These are phyloP conservation scores for Cladochytrium replicatum DNA, from an alignment of 192 early-diverging fungal genomes.

Conservation along the genomic window DNA sequence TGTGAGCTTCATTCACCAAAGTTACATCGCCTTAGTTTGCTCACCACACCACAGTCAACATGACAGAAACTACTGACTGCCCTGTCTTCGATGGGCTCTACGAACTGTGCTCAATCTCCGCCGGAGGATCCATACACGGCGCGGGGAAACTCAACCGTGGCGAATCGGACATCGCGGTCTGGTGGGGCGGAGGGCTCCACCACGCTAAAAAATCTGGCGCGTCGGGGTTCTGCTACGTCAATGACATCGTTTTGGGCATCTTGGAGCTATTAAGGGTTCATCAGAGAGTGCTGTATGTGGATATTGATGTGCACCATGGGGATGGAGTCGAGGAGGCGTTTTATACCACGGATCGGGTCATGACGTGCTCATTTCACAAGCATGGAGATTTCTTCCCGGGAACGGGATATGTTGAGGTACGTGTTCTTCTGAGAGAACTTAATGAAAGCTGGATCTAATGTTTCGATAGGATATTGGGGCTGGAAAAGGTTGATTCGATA, in stretches of 20 bases:
- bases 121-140: constrained; percentile 75
- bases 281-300: constrained; percentile 85
- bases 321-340: constrained; percentile 98
- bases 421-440: background rate
- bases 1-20: constrained; percentile 20
- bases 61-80: constrained; percentile 92
- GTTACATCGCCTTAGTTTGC: constrained; percentile 30
- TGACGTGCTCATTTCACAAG: constrained; percentile 96
- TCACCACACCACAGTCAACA: constrained; percentile 53
- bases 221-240: constrained; percentile 96
- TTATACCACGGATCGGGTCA: constrained; percentile 79
- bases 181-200: constrained; percentile 98
- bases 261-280: constrained; percentile 75
- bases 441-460: background rate
- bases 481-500: constrained; percentile 67
- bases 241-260: constrained; percentile 93
- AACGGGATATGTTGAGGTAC: constrained; percentile 79
- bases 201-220: constrained; percentile 82
- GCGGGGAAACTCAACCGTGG: constrained; percentile 70
- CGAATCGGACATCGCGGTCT: constrained; percentile 84
- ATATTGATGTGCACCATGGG: constrained; percentile 97
- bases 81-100: constrained; percentile 96
- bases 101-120: constrained; percentile 85
- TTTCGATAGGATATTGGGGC: constrained; percentile 60
- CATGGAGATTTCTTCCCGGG: constrained; percentile 95